Percentiles rank a stretch among this genome's conserved stretches.
phyloP scores from a whole-genome alignment of 2,329 filamentous ascomycete species.

The Neurospora sp. region DNA sequence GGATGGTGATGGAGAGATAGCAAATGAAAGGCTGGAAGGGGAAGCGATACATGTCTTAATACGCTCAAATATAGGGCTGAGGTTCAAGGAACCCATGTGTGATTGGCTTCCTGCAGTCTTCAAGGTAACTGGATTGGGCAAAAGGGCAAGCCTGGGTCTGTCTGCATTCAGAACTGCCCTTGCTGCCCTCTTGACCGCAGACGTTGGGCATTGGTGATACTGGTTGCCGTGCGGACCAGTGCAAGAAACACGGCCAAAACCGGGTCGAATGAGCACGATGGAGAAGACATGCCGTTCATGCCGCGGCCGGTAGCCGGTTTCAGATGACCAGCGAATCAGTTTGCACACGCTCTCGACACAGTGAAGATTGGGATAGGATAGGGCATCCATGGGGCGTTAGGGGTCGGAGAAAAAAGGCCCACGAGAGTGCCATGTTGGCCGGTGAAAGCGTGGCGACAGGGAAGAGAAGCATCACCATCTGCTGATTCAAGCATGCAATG shows the following conservation, averaged over 20 bases:
- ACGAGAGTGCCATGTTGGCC: neutral
- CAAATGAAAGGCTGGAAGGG: neutral
- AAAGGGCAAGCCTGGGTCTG: neutral
- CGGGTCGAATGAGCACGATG: neutral
- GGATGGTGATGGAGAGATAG: neutral
- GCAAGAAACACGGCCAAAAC: neutral
- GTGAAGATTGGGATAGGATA: neutral
- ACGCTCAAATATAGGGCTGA: neutral
- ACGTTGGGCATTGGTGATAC: neutral
- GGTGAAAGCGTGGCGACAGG: conserved; percentile 8
- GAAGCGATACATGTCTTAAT: neutral
- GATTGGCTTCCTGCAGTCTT: neutral
- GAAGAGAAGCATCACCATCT: conserved; percentile 4
- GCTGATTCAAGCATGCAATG: neutral
- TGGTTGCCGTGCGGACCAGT: neutral
- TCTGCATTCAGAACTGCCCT: neutral
- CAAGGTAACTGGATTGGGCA: neutral
- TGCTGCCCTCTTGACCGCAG: neutral
- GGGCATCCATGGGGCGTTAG: neutral
- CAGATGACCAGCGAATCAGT: neutral
- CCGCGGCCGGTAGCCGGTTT: neutral
- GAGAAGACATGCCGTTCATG: neutral
- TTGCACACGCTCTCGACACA: neutral
- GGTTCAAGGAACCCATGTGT: neutral
- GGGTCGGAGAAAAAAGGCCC: neutral